These are phyloP conservation scores for Phoma sp. DNA, from an alignment of 2,329 filamentous ascomycete genomes.

Conservation along the genomic window DNA sequence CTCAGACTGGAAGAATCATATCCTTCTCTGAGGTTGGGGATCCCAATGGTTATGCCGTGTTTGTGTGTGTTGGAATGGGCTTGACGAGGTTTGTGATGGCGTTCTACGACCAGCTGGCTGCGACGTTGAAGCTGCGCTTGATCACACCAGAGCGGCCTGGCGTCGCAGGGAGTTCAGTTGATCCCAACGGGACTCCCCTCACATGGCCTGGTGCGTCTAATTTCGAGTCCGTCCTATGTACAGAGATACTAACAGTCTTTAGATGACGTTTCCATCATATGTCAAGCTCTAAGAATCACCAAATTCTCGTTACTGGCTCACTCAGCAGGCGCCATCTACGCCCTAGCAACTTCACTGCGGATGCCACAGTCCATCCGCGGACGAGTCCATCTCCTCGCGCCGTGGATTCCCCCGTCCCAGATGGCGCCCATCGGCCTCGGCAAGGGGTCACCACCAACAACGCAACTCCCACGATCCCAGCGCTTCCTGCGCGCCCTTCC, in stretches of 20 bases:
- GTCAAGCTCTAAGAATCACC: constrained; percentile 86
- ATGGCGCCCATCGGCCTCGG: constrained; percentile 62
- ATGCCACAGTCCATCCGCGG: constrained; percentile 97
- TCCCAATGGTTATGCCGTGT: constrained; percentile 86
- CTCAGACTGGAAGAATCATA: constrained; percentile 83
- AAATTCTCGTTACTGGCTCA: constrained; percentile 97
- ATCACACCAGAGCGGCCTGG: constrained; percentile 95
- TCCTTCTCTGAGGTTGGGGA: constrained; percentile 98
- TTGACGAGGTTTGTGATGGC: constrained; percentile 93
- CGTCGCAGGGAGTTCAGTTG: constrained; percentile 88
- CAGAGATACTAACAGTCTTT: constrained; percentile 25
- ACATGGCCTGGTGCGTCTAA: constrained; percentile 82
- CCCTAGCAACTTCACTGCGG: constrained; percentile 88
- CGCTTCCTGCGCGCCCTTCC: constrained; percentile 88
- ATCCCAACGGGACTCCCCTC: constrained; percentile 83
- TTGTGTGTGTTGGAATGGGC: constrained; percentile 98
- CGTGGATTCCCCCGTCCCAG: constrained; percentile 88
- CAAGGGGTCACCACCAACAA: constrained; percentile 76
- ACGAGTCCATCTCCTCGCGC: constrained; percentile 89
- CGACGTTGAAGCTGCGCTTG: constrained; percentile 84
- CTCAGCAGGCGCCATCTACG: constrained; percentile 97
- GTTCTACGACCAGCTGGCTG: constrained; percentile 94
- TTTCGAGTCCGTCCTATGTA: too few species aligned
- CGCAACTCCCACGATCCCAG: constrained; percentile 88
- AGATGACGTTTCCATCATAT: constrained; percentile 91